phyloP scores from a whole-genome alignment of 2,329 filamentous ascomycete species.

The Tolypocladium ovalisporum region DNA sequence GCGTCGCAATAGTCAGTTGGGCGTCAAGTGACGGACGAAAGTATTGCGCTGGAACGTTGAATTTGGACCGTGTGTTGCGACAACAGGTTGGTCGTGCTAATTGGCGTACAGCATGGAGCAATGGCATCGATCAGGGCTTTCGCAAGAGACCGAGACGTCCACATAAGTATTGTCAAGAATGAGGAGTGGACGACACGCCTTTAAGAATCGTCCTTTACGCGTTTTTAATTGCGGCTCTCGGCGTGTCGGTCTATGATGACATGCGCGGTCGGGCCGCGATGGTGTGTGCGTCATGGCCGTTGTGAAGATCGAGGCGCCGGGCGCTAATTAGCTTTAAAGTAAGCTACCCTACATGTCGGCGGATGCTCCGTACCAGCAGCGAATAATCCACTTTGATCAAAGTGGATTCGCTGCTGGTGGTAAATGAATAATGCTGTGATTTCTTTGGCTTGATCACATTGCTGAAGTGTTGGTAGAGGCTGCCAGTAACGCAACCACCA shows the following conservation, averaged over 20 bases:
- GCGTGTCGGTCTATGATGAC: slow-evolving; percentile 11
- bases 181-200: background rate
- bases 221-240: slow-evolving; percentile 1
- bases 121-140: slow-evolving; percentile 1
- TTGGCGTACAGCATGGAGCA: background rate
- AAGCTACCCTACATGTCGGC: background rate
- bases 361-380: background rate
- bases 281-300: slow-evolving; percentile 16
- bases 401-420: too few relatives aligned
- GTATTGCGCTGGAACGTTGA: background rate
- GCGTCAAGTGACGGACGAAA: background rate
- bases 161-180: background rate
- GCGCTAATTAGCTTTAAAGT: background rate
- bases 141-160: background rate
- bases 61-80: background rate
- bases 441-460: too few relatives aligned
- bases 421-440: too few relatives aligned
- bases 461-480: too few relatives aligned
- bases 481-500: background rate
- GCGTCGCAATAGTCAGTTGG: background rate
- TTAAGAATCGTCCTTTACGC: background rate
- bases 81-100: background rate
- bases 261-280: slow-evolving; percentile 17
- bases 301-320: slow-evolving; percentile 15
- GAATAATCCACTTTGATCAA: too few relatives aligned